Evolutionary conservation across 192 early-diverging fungal genomes (phyloP), one percentile per base, ranked within the genome.

Genomic region (Anaeromyces robustus): DNA sequence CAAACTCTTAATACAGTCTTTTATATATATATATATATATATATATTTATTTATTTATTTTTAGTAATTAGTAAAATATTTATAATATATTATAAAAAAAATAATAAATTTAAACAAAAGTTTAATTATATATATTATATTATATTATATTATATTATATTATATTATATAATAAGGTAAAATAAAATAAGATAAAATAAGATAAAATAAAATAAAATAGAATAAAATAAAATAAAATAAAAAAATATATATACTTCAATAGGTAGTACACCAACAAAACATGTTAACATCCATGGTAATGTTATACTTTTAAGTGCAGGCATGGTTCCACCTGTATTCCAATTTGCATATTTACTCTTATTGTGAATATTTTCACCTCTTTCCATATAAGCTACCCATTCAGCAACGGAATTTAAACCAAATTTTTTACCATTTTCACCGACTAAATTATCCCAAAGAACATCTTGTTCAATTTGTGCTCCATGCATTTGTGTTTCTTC

Each of bases 281-380:
- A 84, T 0, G 93, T 93, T 82, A 94, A 84, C 81, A 95, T 93
- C 95, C 95, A 96, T 78, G 90, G 93, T 39, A 92, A 94, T 2
- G 93, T 94, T 18, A 93, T 92, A 80, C 95, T 85, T 28, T 87
- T 90, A 78, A 95, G 88, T 17, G 89, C 89, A 7, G 94, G 91
- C 87, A 92, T 83, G 14, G 86, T 85, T 7, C 84, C 80, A 18
- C 89, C 87, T 4, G 81, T 68, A 80, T 81, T 81, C 19, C 78
- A 28, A 13, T 78, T 77, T 5, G 26, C 30, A 80, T 79, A 29
- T 37, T 77, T 52, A 30, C 30, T 30, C n/a, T 59, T 83, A 77
- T 31, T 32, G 18, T 30, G 31, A 52, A 37, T 79, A 32, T 32
- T 83, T 41, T 52, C 79, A 29, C 43, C 83, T 29, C 29, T 77